Evolutionary conservation across 139 green algal species (phyloP), one percentile per base, ranked within the genome.

Genomic region (Micractinium sp.): DNA sequence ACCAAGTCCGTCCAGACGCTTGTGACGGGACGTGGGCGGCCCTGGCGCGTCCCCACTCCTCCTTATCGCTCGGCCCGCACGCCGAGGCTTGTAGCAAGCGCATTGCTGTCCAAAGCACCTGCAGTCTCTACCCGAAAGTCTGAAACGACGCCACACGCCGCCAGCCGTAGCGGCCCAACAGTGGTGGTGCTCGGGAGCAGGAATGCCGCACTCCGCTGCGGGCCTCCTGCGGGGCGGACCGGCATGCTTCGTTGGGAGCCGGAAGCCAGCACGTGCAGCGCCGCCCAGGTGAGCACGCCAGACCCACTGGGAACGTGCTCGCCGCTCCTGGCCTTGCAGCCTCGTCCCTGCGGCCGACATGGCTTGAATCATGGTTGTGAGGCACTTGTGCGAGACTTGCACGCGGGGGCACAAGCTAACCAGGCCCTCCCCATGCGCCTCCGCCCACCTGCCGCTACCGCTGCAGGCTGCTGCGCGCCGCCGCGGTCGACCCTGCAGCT

Each of bases 401-500:
- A 71, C 63, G 18, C 63, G 63, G 63, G 20, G 22, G 63, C 22
- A 12, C 63, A 27, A 2, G 20, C 22, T 23, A 27, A 27, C 63
- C 20, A 25, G 20, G 18, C 63, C 20, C 63, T 27, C 2, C 63
- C 63, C 63, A 71, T 56, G 47, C 63, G 63, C 63, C n/a, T n/a
- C n/a, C 63, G 63, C 63, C 63, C 63, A 12, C 63, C 63, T 27
- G 20, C 63, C 63, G 63, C 63, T 27, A 27, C 20, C 63, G 63
- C 63, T 74, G 71, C 85, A 88, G 85, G 85, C 85, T 88, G n/a
- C n/a, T 33, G 67, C 83, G 67, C 41, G 83, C 83, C 18, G 83
- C 73, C 38, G 66, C 83, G 2, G 83, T 39, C 15, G 83, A 87
- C 38, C 63, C 31, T 4, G 60, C 81, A n/a, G 66, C 66, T 0